Conservation (phyloP, 2,329 filamentous ascomycete species). For the Didymella keratinophila region DNA sequence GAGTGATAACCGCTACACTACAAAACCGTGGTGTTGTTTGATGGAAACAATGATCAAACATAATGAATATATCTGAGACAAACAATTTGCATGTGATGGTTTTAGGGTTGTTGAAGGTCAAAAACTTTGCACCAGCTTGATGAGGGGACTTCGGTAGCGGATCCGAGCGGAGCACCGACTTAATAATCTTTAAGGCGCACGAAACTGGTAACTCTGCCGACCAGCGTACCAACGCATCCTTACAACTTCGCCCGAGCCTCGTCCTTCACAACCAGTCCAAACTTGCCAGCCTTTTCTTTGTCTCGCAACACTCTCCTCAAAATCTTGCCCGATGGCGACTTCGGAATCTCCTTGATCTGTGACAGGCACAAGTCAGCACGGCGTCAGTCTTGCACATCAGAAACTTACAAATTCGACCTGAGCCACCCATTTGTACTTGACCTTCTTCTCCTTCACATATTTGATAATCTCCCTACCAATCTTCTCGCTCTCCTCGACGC, state of each 20-base stretch:
- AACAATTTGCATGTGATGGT: too few species aligned
- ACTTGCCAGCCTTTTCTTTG: slow-evolving; percentile 43
- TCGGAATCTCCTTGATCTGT: slow-evolving; percentile 50
- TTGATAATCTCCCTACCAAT: slow-evolving; percentile 53
- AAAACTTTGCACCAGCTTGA: background rate
- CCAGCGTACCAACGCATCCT: background rate
- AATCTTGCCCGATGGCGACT: slow-evolving; percentile 59
- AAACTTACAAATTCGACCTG: slow-evolving; percentile 53
- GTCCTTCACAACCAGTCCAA: slow-evolving; percentile 35
- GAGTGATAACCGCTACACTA: slow-evolving; percentile 27
- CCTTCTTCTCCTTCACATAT: slow-evolving; percentile 56
- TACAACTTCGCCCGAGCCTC: slow-evolving; percentile 52
- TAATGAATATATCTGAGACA: background rate
- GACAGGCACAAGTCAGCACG: background rate
- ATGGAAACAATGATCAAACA: background rate
- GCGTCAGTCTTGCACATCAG: background rate
- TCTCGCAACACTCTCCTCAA: slow-evolving; percentile 55
- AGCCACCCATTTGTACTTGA: slow-evolving; percentile 57
- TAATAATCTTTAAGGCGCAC: too few species aligned
- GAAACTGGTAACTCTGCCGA: background rate
- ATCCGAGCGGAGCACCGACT: too few species aligned
- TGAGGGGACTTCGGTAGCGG: background rate
- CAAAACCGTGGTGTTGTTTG: slow-evolving; percentile 11
- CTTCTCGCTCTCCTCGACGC: slow-evolving; percentile 37
- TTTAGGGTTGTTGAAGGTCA: too few species aligned